Conservation (phyloP, 495 filamentous ascomycete species). For the Pseudevernia furfuracea region DNA sequence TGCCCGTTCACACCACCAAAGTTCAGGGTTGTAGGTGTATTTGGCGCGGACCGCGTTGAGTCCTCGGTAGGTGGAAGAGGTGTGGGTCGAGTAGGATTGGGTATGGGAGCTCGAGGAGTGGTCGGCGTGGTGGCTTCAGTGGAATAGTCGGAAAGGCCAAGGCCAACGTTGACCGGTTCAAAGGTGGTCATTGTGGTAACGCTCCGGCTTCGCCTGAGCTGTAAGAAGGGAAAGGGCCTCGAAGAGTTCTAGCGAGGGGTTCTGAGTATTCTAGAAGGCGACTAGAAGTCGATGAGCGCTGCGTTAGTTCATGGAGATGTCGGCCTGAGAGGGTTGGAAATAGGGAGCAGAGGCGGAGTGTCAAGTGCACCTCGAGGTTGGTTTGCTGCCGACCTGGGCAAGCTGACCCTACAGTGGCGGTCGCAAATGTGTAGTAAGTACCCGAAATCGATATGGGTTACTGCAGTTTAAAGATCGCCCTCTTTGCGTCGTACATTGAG, state of each 20-base stretch:
- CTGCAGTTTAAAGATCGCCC: background rate
- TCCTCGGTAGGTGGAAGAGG: slow-evolving; percentile 31
- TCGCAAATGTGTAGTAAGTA: background rate
- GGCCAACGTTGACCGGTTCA: slow-evolving; percentile 68
- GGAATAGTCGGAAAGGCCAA: slow-evolving; percentile 46
- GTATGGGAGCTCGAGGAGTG: slow-evolving; percentile 51
- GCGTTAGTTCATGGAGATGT: slow-evolving; percentile 8
- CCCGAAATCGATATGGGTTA: background rate
- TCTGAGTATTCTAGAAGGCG: slow-evolving; percentile 29
- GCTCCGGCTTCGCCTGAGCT: slow-evolving; percentile 1
- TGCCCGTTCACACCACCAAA: slow-evolving; percentile 52
- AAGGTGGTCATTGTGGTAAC: slow-evolving; percentile 49
- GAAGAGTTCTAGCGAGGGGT: slow-evolving; percentile 31
- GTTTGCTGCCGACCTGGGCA: background rate
- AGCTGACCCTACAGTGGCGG: background rate
- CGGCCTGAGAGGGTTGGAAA: slow-evolving; percentile 1
- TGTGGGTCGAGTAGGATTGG: slow-evolving; percentile 34
- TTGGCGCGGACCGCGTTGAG: slow-evolving; percentile 36
- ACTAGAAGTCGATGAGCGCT: slow-evolving; percentile 11
- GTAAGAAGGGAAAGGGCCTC: background rate
- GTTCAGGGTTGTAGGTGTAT: slow-evolving; percentile 56
- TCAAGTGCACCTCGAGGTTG: slow-evolving; percentile 12
- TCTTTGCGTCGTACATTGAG: slow-evolving; percentile 1
- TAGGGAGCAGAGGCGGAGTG: background rate
- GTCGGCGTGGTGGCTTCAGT: slow-evolving; percentile 55